Evolutionary conservation across 768 basidiomycete species (phyloP).

Genomic region (Pleurotus citrinopileatus): DNA sequence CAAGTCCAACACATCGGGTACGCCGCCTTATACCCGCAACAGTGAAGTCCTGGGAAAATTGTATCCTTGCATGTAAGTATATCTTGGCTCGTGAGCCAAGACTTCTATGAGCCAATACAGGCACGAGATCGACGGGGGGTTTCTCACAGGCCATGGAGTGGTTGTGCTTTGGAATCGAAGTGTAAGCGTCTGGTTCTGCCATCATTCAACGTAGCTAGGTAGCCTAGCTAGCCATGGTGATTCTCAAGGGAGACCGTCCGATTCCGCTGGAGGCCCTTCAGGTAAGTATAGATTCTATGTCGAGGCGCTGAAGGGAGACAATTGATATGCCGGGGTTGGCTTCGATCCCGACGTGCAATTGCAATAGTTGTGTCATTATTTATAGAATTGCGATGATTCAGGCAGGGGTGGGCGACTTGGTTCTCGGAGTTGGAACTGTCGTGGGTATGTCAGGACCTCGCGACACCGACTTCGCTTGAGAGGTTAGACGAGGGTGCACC

Average conservation of each 20-base stretch:
- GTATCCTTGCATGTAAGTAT: constrained; percentile 1
- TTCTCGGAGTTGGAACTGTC: constrained; percentile 1
- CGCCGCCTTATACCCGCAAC: constrained; percentile 1
- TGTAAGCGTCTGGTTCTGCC: neutral
- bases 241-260: neutral
- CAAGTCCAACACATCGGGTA: neutral
- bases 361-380: too few species aligned
- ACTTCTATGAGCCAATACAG: neutral
- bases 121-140: neutral
- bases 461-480: neutral
- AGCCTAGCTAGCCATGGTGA: too few species aligned
- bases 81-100: neutral
- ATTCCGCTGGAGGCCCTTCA: neutral
- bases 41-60: too few species aligned
- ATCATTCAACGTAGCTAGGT: neutral
- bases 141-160: neutral
- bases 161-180: neutral
- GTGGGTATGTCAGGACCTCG: neutral
- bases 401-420: neutral
- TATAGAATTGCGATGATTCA: too few species aligned
- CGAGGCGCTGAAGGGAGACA: neutral
- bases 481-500: neutral
- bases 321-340: neutral
- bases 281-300: neutral
- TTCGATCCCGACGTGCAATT: neutral